These are phyloP conservation scores for Dioscorea zingiberensis DNA, from an alignment of 106 monocot species.

Conservation along the genomic window DNA sequence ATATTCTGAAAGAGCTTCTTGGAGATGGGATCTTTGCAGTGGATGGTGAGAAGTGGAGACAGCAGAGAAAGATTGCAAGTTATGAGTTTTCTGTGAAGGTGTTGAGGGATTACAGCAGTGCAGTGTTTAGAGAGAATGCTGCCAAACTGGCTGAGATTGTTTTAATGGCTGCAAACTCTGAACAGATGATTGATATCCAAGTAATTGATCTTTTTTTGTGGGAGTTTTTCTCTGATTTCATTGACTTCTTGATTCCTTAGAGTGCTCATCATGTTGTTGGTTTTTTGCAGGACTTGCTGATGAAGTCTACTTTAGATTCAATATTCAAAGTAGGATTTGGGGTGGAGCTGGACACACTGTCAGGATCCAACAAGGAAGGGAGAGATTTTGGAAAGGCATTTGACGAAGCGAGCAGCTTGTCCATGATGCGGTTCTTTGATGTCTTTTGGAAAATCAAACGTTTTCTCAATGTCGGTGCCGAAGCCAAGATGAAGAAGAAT, in stretches of 20 bases:
- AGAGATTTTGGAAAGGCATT: slow-evolving; percentile 43
- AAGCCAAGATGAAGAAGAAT: slow-evolving; percentile 27
- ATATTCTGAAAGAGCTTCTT: slow-evolving; percentile 20
- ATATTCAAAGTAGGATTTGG: slow-evolving; percentile 60
- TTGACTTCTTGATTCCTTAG: neutral
- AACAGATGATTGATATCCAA: slow-evolving; percentile 37
- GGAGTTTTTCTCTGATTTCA: neutral
- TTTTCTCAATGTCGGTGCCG: slow-evolving; percentile 45
- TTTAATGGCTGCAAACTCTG: slow-evolving; percentile 8
- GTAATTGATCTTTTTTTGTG: slow-evolving; percentile 5
- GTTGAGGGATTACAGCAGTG: slow-evolving; percentile 33
- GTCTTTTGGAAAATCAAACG: slow-evolving; percentile 45
- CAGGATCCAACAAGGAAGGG: slow-evolving; percentile 25
- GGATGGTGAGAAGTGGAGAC: slow-evolving; percentile 49
- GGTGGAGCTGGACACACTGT: slow-evolving; percentile 25
- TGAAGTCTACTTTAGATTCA: slow-evolving; percentile 50
- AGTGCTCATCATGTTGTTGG: neutral
- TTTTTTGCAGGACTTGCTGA: slow-evolving; percentile 34
- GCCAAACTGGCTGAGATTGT: slow-evolving; percentile 29
- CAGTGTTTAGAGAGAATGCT: slow-evolving; percentile 34
- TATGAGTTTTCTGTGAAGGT: slow-evolving; percentile 43
- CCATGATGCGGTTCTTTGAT: slow-evolving; percentile 24
- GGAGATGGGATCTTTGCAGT: slow-evolving; percentile 56
- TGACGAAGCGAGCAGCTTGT: slow-evolving; percentile 30
- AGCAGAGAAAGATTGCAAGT: slow-evolving; percentile 46